Conservation (phyloP, 2,329 filamentous ascomycete species). For the Aschersonia sp. region DNA sequence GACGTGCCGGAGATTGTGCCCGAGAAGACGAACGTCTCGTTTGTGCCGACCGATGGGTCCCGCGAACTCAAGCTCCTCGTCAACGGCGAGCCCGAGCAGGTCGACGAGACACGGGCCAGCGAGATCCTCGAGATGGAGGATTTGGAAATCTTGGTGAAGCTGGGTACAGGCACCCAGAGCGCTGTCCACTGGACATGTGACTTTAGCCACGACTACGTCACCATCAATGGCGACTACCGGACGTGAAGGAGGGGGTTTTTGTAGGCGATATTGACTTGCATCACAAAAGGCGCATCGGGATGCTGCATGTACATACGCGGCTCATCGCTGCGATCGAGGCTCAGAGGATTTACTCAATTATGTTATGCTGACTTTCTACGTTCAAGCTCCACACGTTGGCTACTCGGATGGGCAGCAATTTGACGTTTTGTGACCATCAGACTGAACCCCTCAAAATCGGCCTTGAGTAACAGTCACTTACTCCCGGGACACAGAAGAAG, state of each 20-base stretch:
- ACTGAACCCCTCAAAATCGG: too few species aligned
- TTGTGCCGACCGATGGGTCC: constrained; percentile 64
- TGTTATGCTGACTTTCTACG: too few species aligned
- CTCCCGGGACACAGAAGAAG: too few species aligned
- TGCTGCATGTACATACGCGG: too few species aligned
- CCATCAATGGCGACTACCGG: constrained; percentile 55
- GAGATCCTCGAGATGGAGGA: constrained; percentile 68
- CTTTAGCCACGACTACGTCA: constrained; percentile 68
- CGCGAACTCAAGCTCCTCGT: constrained; percentile 63
- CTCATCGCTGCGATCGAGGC: too few species aligned
- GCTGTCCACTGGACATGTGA: constrained; percentile 77
- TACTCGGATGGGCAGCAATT: too few species aligned
- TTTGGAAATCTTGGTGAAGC: constrained; percentile 59
- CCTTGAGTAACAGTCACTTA: too few species aligned
- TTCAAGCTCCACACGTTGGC: too few species aligned
- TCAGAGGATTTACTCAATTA: too few species aligned
- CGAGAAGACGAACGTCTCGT: constrained; percentile 62
- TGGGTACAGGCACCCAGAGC: constrained; percentile 55
- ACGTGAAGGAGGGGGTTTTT: constrained; percentile 24
- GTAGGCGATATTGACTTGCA: not conserved
- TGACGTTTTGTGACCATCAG: too few species aligned
- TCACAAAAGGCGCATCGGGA: not conserved
- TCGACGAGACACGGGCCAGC: constrained; percentile 62
- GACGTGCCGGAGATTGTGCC: constrained; percentile 52
- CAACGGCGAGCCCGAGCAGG: constrained; percentile 63